Evolutionary conservation across 768 basidiomycete species (phyloP), one percentile per base, ranked within the genome.

Genomic region (Amanita phalloides): DNA sequence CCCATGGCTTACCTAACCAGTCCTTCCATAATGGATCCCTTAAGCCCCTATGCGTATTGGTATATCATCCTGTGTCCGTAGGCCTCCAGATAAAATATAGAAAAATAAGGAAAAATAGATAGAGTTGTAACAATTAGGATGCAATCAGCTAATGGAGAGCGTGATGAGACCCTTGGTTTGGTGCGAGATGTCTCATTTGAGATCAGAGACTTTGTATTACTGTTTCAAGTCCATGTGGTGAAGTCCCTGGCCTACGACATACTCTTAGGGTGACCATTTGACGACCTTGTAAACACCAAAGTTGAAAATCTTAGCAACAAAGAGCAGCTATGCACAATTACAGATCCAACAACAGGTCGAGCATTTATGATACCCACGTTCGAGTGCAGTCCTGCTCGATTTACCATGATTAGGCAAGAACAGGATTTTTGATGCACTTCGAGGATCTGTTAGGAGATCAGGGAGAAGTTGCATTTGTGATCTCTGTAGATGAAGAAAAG

Each of bases 401-500:
- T 33, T 11, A 33, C 33, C 11, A 33, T 6, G 33, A 33, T 33
- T 6, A 6, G 33, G 11, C 6, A 33, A 11, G 33, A 33, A 11
- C 6, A 33, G 33, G 33, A 33, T 4, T 60, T 66, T 60, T 55
- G 63, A 43, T 58, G 56, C 1, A 63, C 62, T 33, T 33, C 33
- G 33, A 33, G 33, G 33, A 33, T 6, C 33, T 33, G 11, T 6
- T 33, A 33, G 33, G 11, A 33, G 33, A 33, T 0, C 65, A 68
- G 39, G 53, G 56, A 0, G 45, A 49, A 6, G 36, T 59, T 1
- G 58, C 33, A 64, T 20, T 6, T 35, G 8, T 57, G 62, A 1
- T 52, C 61, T 4, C 63, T 62, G 1, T 53, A 65, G 11, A 58
- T 57, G 0, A 53, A 54, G 5, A 65, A 67, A 23, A 33, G 11